These are phyloP conservation scores for Megacollybia platyphylla DNA, from an alignment of 1,284 basidiomycete species.

Conservation along the genomic window DNA sequence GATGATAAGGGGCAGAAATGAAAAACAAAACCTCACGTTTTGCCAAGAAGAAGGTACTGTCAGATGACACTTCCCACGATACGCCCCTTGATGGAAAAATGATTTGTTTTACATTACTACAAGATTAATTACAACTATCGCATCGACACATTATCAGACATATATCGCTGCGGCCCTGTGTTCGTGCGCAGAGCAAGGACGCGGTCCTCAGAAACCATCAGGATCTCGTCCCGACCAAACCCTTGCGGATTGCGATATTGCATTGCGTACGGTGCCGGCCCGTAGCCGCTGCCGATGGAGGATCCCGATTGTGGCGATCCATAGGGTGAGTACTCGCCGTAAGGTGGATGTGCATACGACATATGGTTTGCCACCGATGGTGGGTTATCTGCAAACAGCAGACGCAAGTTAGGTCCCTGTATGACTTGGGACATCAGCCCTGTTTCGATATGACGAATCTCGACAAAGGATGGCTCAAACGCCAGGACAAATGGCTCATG, in stretches of 20 bases:
- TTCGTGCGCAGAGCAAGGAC: constrained; percentile 54
- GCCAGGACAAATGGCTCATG: constrained; percentile 96
- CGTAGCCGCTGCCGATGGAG: constrained; percentile 11
- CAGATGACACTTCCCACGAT: too few species aligned
- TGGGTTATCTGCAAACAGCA: constrained; percentile 90
- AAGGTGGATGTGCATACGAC: constrained; percentile 23
- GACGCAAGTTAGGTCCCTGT: constrained; percentile 79
- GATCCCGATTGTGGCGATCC: constrained; percentile 8
- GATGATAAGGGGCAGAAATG: too few species aligned
- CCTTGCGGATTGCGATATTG: constrained; percentile 25
- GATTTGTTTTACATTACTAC: too few species aligned
- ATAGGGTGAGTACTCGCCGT: constrained; percentile 24
- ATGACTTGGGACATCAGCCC: constrained; percentile 92
- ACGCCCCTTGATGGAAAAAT: too few species aligned
- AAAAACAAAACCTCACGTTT: too few species aligned
- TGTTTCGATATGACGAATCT: constrained; percentile 92
- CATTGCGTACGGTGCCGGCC: constrained; percentile 15
- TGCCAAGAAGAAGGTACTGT: too few species aligned
- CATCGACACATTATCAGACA: constrained; percentile 25
- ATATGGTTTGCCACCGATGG: constrained; percentile 57
- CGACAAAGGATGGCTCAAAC: constrained; percentile 94
- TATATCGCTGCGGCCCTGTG: constrained; percentile 18
- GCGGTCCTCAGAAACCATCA: constrained; percentile 72
- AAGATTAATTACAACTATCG: too few species aligned
- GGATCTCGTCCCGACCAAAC: constrained; percentile 60